phyloP scores from a whole-genome alignment of 2,329 filamentous ascomycete genomes.

The Fusarium sp. region DNA sequence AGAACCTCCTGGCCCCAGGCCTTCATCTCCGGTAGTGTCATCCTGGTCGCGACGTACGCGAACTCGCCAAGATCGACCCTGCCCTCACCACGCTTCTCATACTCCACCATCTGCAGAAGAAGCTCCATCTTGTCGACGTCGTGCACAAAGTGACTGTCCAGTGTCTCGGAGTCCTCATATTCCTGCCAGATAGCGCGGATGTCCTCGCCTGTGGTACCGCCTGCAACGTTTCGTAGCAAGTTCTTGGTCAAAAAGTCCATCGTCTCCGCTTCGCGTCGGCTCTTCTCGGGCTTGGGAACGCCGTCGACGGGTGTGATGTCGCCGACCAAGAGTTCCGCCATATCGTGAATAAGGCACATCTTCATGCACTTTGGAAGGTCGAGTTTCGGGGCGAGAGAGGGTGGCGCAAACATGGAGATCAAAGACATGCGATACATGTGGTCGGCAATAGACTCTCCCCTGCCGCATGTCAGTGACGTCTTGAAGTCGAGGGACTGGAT shows the following conservation, averaged over 20 bases:
- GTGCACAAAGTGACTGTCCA: slow-evolving; percentile 90
- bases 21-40: slow-evolving; percentile 81
- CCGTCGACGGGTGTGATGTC: slow-evolving; percentile 96
- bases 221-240: slow-evolving; percentile 79
- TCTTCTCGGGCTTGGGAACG: slow-evolving; percentile 89
- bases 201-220: slow-evolving; percentile 74
- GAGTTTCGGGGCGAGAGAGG: slow-evolving; percentile 75
- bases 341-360: slow-evolving; percentile 97
- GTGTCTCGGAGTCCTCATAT: slow-evolving; percentile 88
- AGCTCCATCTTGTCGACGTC: slow-evolving; percentile 98
- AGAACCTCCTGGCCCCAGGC: slow-evolving; percentile 83
- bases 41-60: slow-evolving; percentile 77
- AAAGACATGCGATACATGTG: slow-evolving; percentile 99
- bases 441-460: slow-evolving; percentile 92
- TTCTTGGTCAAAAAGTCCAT: slow-evolving; percentile 89
- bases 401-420: slow-evolving; percentile 91
- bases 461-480: slow-evolving; percentile 44
- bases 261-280: slow-evolving; percentile 83
- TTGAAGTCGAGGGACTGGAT: rapidly evolving
- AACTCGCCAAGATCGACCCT: slow-evolving; percentile 87
- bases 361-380: slow-evolving; percentile 87
- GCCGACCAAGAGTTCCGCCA: slow-evolving; percentile 94
- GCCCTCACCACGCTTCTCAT: slow-evolving; percentile 78
- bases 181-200: slow-evolving; percentile 90
- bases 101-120: slow-evolving; percentile 94